phyloP scores from a whole-genome alignment of 2,329 filamentous ascomycete species.

The Fusarium penzigii region DNA sequence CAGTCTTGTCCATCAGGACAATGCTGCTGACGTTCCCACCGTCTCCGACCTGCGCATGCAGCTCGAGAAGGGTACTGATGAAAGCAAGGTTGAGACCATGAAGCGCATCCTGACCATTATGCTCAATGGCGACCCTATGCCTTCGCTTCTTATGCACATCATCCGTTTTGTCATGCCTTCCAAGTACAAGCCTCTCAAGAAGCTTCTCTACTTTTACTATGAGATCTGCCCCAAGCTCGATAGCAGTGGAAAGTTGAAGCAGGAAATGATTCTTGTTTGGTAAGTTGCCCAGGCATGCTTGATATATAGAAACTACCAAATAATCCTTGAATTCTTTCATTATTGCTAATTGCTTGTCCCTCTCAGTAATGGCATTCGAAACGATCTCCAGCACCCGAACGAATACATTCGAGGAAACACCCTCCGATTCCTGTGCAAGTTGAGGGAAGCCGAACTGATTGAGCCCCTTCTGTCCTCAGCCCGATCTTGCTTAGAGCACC shows the following conservation, averaged over 20 bases:
- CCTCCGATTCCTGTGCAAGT: constrained; percentile 95
- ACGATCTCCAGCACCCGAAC: constrained; percentile 95
- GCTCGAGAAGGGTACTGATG: constrained; percentile 91
- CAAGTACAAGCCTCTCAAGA: constrained; percentile 95
- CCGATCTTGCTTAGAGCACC: constrained; percentile 88
- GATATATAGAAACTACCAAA: no score
- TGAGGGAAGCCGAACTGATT: constrained; percentile 92
- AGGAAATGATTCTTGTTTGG: constrained; percentile 99
- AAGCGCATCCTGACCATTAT: constrained; percentile 95
- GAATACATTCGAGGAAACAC: constrained; percentile 98
- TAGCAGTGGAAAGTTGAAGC: constrained; percentile 89
- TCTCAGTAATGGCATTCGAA: constrained; percentile 89
- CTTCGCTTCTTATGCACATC: constrained; percentile 96
- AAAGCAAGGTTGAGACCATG: constrained; percentile 93
- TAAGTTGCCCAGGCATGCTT: constrained; percentile 47
- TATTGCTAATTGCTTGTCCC: constrained; percentile 8
- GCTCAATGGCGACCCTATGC: constrained; percentile 97
- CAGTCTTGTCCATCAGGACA: constrained; percentile 97
- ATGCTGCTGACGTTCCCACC: constrained; percentile 86
- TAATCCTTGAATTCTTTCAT: no score
- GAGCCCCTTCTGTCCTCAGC: constrained; percentile 93
- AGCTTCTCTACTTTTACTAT: constrained; percentile 98
- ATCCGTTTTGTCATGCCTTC: constrained; percentile 99
- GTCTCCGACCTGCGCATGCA: constrained; percentile 90
- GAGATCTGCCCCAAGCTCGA: constrained; percentile 98